These are phyloP conservation scores for Phytophthora agathidicida DNA, from an alignment of 352 stramenopile species.

Conservation along the genomic window DNA sequence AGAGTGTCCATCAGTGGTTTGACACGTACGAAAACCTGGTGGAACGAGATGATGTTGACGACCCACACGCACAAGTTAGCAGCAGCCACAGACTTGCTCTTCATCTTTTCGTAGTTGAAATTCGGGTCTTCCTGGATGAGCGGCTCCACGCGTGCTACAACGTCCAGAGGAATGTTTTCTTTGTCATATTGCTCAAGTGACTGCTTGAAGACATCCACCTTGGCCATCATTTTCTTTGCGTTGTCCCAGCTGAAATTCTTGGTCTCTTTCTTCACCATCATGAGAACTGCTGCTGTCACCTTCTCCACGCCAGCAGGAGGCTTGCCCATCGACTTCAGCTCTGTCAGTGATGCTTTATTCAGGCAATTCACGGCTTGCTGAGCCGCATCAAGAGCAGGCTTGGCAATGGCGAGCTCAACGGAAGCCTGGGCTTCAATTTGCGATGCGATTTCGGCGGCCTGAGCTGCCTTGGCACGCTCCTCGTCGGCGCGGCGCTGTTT, in stretches of 20 bases:
- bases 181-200: slow-evolving; percentile 91
- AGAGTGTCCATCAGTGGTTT: slow-evolving; percentile 95
- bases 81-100: slow-evolving; percentile 90
- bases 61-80: slow-evolving; percentile 94
- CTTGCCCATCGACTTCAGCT: slow-evolving; percentile 91
- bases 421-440: slow-evolving; percentile 76
- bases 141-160: slow-evolving; percentile 85
- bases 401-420: slow-evolving; percentile 75
- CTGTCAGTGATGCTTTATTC: slow-evolving; percentile 88
- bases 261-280: slow-evolving; percentile 94
- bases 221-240: slow-evolving; percentile 97
- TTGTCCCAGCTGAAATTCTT: slow-evolving; percentile 96
- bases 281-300: slow-evolving; percentile 89
- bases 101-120: slow-evolving; percentile 95
- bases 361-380: slow-evolving; percentile 90
- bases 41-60: slow-evolving; percentile 93
- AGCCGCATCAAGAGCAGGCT: slow-evolving; percentile 83
- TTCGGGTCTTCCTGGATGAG: slow-evolving; percentile 89
- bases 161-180: slow-evolving; percentile 90
- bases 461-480: slow-evolving; percentile 74
- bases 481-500: slow-evolving; percentile 86
- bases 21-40: slow-evolving; percentile 93
- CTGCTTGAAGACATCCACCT: slow-evolving; percentile 93
- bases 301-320: slow-evolving; percentile 89
- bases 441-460: slow-evolving; percentile 68